phyloP scores from a whole-genome alignment of 306 rosid genomes.

The Prunus persica region Prunus_persica_NCBIv2 NC_034014.1:7915001-7915500 shows the following conservation, averaged over 20 bases:
- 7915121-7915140: neutral
- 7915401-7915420: neutral
- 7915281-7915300: no score
- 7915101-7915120: neutral
- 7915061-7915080: conserved; percentile 2
- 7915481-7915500: neutral
- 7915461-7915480: neutral
- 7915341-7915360: neutral
- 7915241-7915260: neutral
- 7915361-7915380: neutral
- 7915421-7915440: neutral
- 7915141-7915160: neutral
- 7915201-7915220: neutral
- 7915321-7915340: neutral
- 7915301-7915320: no score
- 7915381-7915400: neutral
- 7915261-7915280: neutral
- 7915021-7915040: neutral
- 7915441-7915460: neutral
- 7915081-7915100: neutral
- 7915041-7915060: neutral
- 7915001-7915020: neutral
- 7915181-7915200: neutral
- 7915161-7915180: neutral
- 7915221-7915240: neutral